Conservation (phyloP, 2,329 filamentous ascomycete genomes). For the Colletotrichum tamarilloi region DNA sequence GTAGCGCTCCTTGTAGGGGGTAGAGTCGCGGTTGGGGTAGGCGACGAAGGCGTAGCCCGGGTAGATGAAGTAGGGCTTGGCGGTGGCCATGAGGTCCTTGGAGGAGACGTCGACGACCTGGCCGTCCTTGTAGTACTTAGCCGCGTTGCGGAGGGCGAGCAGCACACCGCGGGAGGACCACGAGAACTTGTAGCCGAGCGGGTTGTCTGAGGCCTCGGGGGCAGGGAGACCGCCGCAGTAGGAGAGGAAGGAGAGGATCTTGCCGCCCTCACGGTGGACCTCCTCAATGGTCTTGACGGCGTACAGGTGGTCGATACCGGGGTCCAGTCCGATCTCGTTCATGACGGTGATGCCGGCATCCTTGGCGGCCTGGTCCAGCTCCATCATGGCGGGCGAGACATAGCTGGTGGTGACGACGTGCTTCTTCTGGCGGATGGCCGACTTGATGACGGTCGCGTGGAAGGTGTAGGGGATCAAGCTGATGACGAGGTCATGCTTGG, state of each 20-base stretch:
- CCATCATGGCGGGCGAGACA: constrained; percentile 91
- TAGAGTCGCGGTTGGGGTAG: constrained; percentile 94
- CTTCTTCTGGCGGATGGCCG: constrained; percentile 93
- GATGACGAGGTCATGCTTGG: constrained; percentile 83
- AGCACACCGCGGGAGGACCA: constrained; percentile 86
- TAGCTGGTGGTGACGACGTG: constrained; percentile 96
- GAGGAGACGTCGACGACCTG: constrained; percentile 72
- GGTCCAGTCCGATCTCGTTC: constrained; percentile 87
- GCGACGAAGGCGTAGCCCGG: constrained; percentile 89
- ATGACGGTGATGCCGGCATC: constrained; percentile 95
- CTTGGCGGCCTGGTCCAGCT: constrained; percentile 85
- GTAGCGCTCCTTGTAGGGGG: constrained; percentile 88
- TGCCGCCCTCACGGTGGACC: constrained; percentile 88
- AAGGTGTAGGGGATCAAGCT: constrained; percentile 91
- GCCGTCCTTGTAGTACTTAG: constrained; percentile 84
- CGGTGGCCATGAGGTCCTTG: constrained; percentile 83
- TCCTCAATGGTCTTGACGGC: constrained; percentile 89
- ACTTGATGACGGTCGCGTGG: constrained; percentile 91
- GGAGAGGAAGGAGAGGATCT: constrained; percentile 82
- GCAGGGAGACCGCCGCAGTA: constrained; percentile 87
- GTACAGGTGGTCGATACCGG: constrained; percentile 74
- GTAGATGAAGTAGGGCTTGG: constrained; percentile 93
- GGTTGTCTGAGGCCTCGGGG: constrained; percentile 83
- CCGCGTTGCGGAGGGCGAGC: constrained; percentile 86
- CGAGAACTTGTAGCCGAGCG: constrained; percentile 93